Evolutionary conservation across 2,329 filamentous ascomycete species (phyloP).

Genomic region (Stagonosporopsis chrysanthemi): DNA sequence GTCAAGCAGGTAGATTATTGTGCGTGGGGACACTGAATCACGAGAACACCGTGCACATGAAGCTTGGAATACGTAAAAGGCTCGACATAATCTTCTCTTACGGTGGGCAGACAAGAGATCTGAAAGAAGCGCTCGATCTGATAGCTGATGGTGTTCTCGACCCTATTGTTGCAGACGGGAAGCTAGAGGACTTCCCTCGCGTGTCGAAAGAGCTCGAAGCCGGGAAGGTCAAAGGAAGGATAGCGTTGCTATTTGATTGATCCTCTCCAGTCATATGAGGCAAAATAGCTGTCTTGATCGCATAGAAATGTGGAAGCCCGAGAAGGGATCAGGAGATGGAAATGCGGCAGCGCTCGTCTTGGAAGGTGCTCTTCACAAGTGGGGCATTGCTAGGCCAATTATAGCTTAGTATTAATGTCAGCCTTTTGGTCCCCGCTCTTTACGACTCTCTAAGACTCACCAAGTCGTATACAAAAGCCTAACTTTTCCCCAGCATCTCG

Average conservation of each 20-base stretch:
- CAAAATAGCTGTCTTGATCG: not conserved
- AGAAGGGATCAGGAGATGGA: not conserved
- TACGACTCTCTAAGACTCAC: slow-evolving; percentile 6
- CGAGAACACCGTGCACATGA: slow-evolving; percentile 36
- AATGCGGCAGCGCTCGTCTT: not conserved
- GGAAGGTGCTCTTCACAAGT: slow-evolving; percentile 13
- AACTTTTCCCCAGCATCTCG: not conserved
- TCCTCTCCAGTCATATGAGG: not conserved
- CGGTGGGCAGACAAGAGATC: slow-evolving; percentile 27
- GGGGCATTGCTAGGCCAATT: not conserved
- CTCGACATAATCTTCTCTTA: slow-evolving; percentile 33
- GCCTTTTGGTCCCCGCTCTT: slow-evolving; percentile 2
- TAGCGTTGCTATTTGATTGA: slow-evolving; percentile 23
- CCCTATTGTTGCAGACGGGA: slow-evolving; percentile 29
- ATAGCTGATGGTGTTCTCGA: slow-evolving; percentile 27
- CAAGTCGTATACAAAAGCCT: slow-evolving; percentile 6
- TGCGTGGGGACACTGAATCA: slow-evolving; percentile 35
- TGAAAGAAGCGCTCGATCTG: slow-evolving; percentile 26
- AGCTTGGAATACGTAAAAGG: slow-evolving; percentile 29
- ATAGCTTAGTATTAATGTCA: slow-evolving; percentile 2
- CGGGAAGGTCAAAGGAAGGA: slow-evolving; percentile 26
- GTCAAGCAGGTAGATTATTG: slow-evolving; percentile 31
- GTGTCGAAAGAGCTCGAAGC: slow-evolving; percentile 27
- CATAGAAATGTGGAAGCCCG: not conserved
- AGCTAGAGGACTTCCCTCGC: slow-evolving; percentile 26